These are phyloP conservation scores for Apiotrichum veenhuisii DNA, from an alignment of 1,284 basidiomycete genomes.

Conservation along the genomic window DNA sequence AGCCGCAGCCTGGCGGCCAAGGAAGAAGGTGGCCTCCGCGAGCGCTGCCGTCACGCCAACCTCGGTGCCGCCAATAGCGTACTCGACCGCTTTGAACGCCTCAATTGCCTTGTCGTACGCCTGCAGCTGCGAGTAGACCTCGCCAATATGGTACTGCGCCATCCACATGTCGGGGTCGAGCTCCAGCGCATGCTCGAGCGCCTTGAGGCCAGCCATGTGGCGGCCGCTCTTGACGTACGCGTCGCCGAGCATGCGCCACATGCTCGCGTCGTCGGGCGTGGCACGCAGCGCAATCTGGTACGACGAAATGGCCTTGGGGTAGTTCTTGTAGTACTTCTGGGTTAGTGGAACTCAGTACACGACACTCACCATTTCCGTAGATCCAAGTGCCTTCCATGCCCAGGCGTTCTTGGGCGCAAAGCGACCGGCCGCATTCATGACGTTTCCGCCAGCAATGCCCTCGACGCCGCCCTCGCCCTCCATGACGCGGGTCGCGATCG, in stretches of 20 bases:
- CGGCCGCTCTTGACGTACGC: conserved; percentile 84
- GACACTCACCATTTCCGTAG: conserved; percentile 83
- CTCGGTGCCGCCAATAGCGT: conserved; percentile 52
- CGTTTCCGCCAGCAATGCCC: conserved; percentile 57
- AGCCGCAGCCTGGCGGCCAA: conserved; percentile 63
- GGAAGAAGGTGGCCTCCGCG: conserved; percentile 68
- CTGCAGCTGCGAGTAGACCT: conserved; percentile 77
- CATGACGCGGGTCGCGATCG: conserved; percentile 84
- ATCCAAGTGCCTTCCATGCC: conserved; percentile 97
- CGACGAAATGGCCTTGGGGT: conserved; percentile 72
- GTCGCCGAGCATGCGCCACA: conserved; percentile 89
- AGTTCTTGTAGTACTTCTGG: conserved; percentile 67
- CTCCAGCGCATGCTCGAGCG: conserved; percentile 69
- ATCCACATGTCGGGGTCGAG: conserved; percentile 75
- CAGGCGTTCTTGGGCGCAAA: conserved; percentile 77
- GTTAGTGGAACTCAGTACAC: not conserved
- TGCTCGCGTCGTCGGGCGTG: conserved; percentile 68
- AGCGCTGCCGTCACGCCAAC: conserved; percentile 70
- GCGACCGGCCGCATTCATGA: conserved; percentile 51
- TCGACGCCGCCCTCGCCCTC: conserved; percentile 82
- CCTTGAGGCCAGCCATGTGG: conserved; percentile 84
- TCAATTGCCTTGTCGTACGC: conserved; percentile 69
- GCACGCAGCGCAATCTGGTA: conserved; percentile 86
- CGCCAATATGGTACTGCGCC: conserved; percentile 76
- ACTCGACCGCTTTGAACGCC: conserved; percentile 62